Evolutionary conservation across 2,329 filamentous ascomycete species (phyloP), one percentile per base, ranked within the genome.

Genomic region (Alternaria sp.): DNA sequence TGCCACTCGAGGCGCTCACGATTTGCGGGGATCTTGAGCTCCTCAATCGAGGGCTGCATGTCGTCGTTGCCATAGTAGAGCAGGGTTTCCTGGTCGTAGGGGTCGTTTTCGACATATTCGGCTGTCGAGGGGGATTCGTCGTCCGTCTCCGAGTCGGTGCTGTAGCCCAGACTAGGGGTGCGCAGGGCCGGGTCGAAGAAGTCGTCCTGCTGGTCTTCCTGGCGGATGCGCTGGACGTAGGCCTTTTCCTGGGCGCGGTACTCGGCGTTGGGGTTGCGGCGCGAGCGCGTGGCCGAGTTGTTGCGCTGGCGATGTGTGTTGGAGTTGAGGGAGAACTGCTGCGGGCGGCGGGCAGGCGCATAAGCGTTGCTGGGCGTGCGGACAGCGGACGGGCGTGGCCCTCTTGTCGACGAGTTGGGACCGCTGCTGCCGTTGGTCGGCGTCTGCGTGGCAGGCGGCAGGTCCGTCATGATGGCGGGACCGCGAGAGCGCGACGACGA

Each of bases 1-100:
- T 99, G 93, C 95, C 95, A 99, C 79, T 99, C 95, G 24, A 99
- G 82, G 42, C 94, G 85, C 78, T 98, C 95, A 61, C 93, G 86
- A 72, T 93, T 97, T 63, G 89, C 88, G 1, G 93, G 91, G 69
- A 97, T 91, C 77, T 91, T 90, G 51, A 98, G 79, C 76, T 99
- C 95, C 71, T 98, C 95, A 24, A 92, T 84, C 3, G 92, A 95
- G 0, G 93, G 93, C 70, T 95, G 91, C 65, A 92, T 86, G 66
- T 95, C 90, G 70, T 97, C 92, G 71, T 94, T 93, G 57, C 92
- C 91, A 73, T 96, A 93, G 71, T 97, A 97, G 75, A 98, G 88
- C 73, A 96, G 88, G 17, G 92, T 94, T 75, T 97, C 93, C 68
- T 96, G 91, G 72, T 97, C 93, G 77, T 94, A 94, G 14, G 88